Evolutionary conservation across 495 filamentous ascomycete species (phyloP), one percentile per base, ranked within the genome.

Genomic region (Penicillium lagena): DNA sequence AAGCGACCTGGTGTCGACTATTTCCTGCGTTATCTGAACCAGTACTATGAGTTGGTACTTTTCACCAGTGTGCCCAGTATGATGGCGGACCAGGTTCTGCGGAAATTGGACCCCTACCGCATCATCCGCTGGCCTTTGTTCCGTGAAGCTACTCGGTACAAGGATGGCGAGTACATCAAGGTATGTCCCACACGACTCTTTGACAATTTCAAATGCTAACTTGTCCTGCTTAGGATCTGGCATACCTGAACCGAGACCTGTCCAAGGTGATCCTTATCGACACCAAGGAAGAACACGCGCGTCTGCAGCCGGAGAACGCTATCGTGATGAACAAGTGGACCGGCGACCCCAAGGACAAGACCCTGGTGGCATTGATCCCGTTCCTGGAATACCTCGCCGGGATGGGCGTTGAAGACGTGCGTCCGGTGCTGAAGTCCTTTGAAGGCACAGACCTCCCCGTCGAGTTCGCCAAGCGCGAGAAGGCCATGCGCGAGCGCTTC

Each of bases 1-100:
- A 98, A 98, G 70, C 81, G 93, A 30, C 93, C 93, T 27, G 93
- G 93, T 34, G 76, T 95, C 37, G 93, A 98, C 69, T 98, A 98
- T 72, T 97, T 98, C 72, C 65, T 98, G 42, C 87, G 86, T 57
- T 98, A 98, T 60, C 75, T 98, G 33, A 89, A 84, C 66, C 89
- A 96, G 61, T 96, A 97, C 73, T 98, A 96, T 64, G 93, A 98
- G 62, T 75, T 98, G 15, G 94, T 96, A 32, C 78, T 98, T 37
- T 98, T 96, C 72, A 96, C 94, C 27, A 88, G 76, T 44, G 81
- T 89, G 12, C 86, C 89, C 5, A 85, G 79, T 52, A 80, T 80
- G 59, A 84, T 84, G 49, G 93, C 81, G 9, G 90, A 95, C 45
- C 87, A 89, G 12, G 75, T 98, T 15, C 82, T 95, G 50, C 79